Conservation (phyloP, 257 asterid genomes). For the Penstemon davidsonii region DNA sequence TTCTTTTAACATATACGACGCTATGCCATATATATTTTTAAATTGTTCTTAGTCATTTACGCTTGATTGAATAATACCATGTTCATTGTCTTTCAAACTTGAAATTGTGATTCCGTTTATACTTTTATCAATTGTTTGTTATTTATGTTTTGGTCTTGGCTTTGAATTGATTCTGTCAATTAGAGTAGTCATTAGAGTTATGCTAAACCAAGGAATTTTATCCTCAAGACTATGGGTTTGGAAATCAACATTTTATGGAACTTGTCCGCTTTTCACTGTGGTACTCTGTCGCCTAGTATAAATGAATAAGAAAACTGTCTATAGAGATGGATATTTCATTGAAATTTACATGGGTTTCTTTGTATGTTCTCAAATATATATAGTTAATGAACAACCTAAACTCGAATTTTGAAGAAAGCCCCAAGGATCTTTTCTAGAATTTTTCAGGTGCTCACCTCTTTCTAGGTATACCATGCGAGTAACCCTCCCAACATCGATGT, state of each 20-base stretch:
- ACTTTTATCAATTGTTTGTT: too few species aligned
- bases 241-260: too few species aligned
- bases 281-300: background rate
- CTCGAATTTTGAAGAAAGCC: background rate
- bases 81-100: background rate
- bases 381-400: background rate
- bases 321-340: too few species aligned
- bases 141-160: too few species aligned
- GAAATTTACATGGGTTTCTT: too few species aligned
- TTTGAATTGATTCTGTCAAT: background rate
- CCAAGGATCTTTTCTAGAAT: background rate
- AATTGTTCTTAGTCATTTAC: background rate
- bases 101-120: background rate
- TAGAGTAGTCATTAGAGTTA: background rate
- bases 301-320: too few species aligned
- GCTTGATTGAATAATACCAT: background rate
- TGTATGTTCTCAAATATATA: too few species aligned
- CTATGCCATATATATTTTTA: background rate
- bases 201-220: background rate
- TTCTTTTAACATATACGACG: background rate
- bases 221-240: background rate
- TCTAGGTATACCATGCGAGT: background rate
- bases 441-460: background rate
- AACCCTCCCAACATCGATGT: background rate
- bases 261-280: background rate